Evolutionary conservation across 345 rosid genomes (phyloP).

Genomic region (Clausena lansium): DNA sequence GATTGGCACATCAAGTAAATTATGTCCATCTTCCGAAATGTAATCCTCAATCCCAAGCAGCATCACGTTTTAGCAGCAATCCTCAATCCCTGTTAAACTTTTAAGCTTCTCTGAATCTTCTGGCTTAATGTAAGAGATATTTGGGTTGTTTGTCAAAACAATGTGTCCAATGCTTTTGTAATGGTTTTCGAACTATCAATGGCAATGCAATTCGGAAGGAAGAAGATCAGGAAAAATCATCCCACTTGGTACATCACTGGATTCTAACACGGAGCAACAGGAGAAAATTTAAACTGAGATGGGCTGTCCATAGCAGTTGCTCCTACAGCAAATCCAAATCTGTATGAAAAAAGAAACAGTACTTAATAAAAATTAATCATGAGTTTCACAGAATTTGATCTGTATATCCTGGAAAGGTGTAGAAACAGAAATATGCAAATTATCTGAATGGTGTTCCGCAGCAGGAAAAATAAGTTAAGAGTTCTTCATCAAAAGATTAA

Average conservation of each 20-base stretch:
- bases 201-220: no score
- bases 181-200: no score
- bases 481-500: neutral
- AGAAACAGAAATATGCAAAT: neutral
- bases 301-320: constrained; percentile 5
- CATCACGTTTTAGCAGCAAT: neutral
- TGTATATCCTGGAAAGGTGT: neutral
- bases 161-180: no score
- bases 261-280: neutral
- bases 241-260: neutral
- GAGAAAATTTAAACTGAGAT: constrained; percentile 1
- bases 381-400: neutral
- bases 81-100: no score
- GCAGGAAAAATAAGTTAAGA: neutral
- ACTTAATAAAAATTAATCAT: neutral
- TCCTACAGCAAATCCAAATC: neutral
- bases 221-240: no score
- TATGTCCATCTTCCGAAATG: neutral
- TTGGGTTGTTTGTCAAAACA: no score
- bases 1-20: neutral
- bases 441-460: no score
- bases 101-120: no score
- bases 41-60: no score
- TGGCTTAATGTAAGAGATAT: no score
- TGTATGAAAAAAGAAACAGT: neutral